Percentiles rank a stretch among this genome's conserved stretches.
Evolutionary conservation across 139 green algal species (phyloP).

Genomic region (Chlorella sp.): DNA sequence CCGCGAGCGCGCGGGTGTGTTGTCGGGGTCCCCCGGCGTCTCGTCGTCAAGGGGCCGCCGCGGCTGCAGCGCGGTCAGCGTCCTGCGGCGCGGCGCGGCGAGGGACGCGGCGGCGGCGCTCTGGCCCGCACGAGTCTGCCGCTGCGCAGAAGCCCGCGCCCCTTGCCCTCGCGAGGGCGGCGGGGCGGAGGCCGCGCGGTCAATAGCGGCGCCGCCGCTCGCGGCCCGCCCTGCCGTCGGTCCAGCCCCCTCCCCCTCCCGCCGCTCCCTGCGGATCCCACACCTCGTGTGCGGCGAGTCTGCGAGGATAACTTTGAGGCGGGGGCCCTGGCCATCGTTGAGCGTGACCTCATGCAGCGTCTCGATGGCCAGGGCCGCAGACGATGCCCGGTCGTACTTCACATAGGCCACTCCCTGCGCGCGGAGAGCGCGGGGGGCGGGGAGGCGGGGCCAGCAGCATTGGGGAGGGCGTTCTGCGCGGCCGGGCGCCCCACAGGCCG

Average conservation of each 20-base stretch:
- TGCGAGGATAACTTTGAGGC: slow-evolving; percentile 89
- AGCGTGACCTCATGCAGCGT: slow-evolving; percentile 81
- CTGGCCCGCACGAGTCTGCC: too few relatives aligned
- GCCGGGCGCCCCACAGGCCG: too few relatives aligned
- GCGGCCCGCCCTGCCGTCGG: neutral
- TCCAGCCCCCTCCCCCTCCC: neutral
- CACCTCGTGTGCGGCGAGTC: slow-evolving; percentile 70
- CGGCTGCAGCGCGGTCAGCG: slow-evolving; percentile 15
- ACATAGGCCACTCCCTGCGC: slow-evolving; percentile 83
- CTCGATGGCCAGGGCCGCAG: slow-evolving; percentile 82
- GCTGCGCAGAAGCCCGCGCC: too few relatives aligned
- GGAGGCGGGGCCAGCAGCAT: too few relatives aligned
- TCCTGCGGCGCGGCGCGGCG: slow-evolving; percentile 9
- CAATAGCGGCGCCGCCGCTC: too few relatives aligned
- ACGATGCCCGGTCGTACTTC: slow-evolving; percentile 82
- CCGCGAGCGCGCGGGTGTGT: slow-evolving; percentile 78
- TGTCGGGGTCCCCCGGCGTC: slow-evolving; percentile 81
- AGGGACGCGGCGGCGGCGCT: too few relatives aligned
- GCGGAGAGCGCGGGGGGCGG: neutral
- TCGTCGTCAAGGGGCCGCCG: slow-evolving; percentile 46
- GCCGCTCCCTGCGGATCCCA: neutral
- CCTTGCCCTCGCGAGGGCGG: too few relatives aligned
- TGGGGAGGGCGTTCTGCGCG: too few relatives aligned
- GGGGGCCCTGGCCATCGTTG: slow-evolving; percentile 82
- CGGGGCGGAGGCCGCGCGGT: too few relatives aligned